These are phyloP conservation scores for Pyrenochaeta sp. DNA, from an alignment of 2,329 filamentous ascomycete genomes.

Conservation along the genomic window DNA sequence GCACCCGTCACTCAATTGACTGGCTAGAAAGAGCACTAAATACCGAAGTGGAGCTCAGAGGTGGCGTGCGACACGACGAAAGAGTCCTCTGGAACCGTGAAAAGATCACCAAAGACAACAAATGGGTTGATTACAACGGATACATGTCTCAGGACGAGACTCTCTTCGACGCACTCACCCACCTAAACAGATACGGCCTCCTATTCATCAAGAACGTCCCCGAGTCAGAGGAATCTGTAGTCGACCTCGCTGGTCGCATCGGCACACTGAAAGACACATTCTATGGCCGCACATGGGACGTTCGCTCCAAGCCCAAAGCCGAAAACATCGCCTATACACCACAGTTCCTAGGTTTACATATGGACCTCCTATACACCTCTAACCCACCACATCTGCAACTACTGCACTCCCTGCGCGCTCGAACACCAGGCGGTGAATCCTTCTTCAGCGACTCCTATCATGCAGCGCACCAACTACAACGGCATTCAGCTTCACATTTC, in stretches of 20 bases:
- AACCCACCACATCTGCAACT: conserved; percentile 84
- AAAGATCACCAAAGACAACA: conserved; percentile 58
- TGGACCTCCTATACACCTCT: conserved; percentile 88
- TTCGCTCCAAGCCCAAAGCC: conserved; percentile 79
- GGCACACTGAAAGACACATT: conserved; percentile 85
- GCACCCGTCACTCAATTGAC: conserved; percentile 50
- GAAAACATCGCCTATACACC: conserved; percentile 92
- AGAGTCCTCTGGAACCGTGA: conserved; percentile 57
- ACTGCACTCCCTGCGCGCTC: conserved; percentile 87
- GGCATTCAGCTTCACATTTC: conserved; percentile 38
- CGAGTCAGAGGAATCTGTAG: conserved; percentile 69
- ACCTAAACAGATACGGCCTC: conserved; percentile 73
- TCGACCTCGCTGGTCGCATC: conserved; percentile 73
- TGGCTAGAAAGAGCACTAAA: conserved; percentile 43
- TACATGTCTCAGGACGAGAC: conserved; percentile 70
- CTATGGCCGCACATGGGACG: conserved; percentile 91
- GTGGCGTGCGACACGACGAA: conserved; percentile 46
- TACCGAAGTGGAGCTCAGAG: conserved; percentile 41
- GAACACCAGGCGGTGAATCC: conserved; percentile 80
- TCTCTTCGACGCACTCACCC: conserved; percentile 69
- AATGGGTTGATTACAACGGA: conserved; percentile 71
- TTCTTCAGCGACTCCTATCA: conserved; percentile 81
- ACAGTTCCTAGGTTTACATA: conserved; percentile 84
- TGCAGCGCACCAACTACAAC: conserved; percentile 60
- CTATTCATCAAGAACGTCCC: conserved; percentile 81